A percentile compares a stretch with the other conserved stretches of the same genome.
phyloP scores from a whole-genome alignment of 2,329 filamentous ascomycete genomes.

The Graphilbum fragrans region DNA sequence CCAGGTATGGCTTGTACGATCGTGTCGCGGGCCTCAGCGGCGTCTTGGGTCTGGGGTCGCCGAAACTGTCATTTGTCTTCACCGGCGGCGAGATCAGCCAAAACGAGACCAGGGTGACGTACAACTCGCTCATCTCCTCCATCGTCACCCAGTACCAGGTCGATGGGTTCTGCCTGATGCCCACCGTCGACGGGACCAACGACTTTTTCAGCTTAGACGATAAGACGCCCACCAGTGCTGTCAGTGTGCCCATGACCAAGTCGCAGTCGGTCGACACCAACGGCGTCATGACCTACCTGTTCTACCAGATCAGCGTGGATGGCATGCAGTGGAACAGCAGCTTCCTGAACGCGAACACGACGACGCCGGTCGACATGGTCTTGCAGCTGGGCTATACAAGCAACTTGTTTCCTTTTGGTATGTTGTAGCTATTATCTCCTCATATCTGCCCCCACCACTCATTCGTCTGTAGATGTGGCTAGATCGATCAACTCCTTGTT shows the following conservation, averaged over 20 bases:
- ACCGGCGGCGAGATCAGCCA: no score
- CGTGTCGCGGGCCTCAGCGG: no score
- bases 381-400: constrained; percentile 21
- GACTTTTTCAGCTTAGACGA: no score
- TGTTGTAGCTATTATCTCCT: not conserved
- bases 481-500: constrained; percentile 17
- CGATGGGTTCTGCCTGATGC: no score
- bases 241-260: not conserved
- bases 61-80: no score
- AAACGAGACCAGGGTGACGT: no score
- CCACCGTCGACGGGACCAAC: no score
- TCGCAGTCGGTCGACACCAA: not conserved
- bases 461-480: constrained; percentile 12
- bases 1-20: no score
- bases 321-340: constrained; percentile 12
- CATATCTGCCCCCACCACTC: not conserved
- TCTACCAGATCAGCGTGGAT: constrained; percentile 16
- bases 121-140: no score
- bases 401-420: constrained; percentile 16
- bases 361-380: constrained; percentile 12
- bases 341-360: not conserved
- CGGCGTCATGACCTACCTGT: constrained; percentile 12
- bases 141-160: no score
- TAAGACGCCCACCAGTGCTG: no score
- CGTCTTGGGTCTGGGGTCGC: no score